These are phyloP conservation scores for Spirogloea muscicola DNA, from an alignment of 139 green algal genomes.

Conservation along the genomic window DNA sequence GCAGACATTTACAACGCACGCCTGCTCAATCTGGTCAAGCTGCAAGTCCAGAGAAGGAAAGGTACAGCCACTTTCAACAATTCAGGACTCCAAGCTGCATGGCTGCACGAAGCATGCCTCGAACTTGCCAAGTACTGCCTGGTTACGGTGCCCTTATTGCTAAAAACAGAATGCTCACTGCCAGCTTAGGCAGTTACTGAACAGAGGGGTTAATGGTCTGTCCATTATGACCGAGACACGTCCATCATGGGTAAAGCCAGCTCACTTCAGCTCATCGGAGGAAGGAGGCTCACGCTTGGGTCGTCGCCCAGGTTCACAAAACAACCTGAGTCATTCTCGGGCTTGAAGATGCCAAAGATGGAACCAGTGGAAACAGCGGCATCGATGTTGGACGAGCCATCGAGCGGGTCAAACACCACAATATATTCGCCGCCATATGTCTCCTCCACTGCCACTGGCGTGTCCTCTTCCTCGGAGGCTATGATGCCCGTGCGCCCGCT, in stretches of 20 bases:
- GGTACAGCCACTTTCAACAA: slow-evolving; percentile 3
- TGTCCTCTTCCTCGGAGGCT: slow-evolving; percentile 95
- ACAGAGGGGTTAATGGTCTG: too few species aligned
- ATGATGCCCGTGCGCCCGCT: slow-evolving; percentile 82
- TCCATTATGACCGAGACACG: too few species aligned
- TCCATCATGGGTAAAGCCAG: too few species aligned
- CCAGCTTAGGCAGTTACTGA: too few species aligned
- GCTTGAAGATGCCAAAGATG: slow-evolving; percentile 94
- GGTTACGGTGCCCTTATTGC: too few species aligned
- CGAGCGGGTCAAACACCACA: slow-evolving; percentile 96
- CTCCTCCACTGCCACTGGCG: slow-evolving; percentile 90
- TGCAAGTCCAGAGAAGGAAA: slow-evolving; percentile 11
- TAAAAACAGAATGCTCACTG: too few species aligned
- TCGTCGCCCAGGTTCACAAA: slow-evolving; percentile 40
- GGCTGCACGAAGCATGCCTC: too few species aligned
- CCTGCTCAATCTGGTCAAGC: slow-evolving; percentile 43
- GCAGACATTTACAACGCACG: slow-evolving; percentile 87
- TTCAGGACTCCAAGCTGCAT: background rate
- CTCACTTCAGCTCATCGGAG: too few species aligned
- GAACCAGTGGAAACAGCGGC: slow-evolving; percentile 85
- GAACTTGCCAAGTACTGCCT: too few species aligned
- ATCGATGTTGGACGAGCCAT: slow-evolving; percentile 98
- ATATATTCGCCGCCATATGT: slow-evolving; percentile 94
- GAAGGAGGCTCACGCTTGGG: slow-evolving; percentile 7
- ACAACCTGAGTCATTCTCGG: slow-evolving; percentile 22